Percentiles rank a stretch among this genome's conserved stretches.
Conservation (phyloP, 208 protist genomes). For the Crithidia acanthocephali region DNA sequence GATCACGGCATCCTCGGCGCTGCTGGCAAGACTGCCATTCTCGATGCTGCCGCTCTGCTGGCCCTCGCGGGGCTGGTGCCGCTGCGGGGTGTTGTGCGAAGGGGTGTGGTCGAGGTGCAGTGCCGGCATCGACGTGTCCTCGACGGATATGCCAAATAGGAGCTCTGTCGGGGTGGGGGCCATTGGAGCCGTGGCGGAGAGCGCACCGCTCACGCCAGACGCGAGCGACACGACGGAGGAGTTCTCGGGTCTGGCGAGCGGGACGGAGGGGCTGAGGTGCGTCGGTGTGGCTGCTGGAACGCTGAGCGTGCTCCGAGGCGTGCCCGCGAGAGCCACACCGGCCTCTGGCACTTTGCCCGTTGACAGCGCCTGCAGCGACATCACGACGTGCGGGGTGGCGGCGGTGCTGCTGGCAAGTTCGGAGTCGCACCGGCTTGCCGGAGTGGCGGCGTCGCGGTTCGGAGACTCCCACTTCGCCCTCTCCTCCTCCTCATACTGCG, state of each 20-base stretch:
- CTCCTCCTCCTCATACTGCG: constrained; percentile 6
- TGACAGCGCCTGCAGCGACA: neutral
- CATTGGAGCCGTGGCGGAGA: neutral
- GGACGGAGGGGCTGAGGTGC: neutral
- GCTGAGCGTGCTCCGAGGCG: neutral
- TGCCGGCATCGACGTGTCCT: neutral
- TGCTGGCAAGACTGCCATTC: constrained; percentile 2
- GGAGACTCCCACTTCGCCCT: constrained; percentile 5
- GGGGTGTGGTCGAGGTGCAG: neutral
- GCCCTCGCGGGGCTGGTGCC: neutral
- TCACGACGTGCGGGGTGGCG: neutral
- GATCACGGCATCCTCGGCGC: constrained; percentile 1
- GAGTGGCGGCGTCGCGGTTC: neutral
- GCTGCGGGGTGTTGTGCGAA: neutral
- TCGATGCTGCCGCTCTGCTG: neutral
- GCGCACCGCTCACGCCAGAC: neutral
- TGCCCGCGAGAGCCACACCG: neutral
- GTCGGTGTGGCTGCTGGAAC: neutral
- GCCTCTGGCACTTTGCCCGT: neutral
- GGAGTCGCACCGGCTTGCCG: neutral
- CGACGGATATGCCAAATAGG: constrained; percentile 31
- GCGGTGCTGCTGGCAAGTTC: neutral
- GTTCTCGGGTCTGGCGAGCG: neutral
- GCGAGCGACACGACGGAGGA: neutral
- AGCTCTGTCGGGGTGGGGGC: constrained; percentile 25